These are phyloP conservation scores for Catenaria anguillulae DNA, from an alignment of 371 early-diverging fungal species.

Conservation along the genomic window DNA sequence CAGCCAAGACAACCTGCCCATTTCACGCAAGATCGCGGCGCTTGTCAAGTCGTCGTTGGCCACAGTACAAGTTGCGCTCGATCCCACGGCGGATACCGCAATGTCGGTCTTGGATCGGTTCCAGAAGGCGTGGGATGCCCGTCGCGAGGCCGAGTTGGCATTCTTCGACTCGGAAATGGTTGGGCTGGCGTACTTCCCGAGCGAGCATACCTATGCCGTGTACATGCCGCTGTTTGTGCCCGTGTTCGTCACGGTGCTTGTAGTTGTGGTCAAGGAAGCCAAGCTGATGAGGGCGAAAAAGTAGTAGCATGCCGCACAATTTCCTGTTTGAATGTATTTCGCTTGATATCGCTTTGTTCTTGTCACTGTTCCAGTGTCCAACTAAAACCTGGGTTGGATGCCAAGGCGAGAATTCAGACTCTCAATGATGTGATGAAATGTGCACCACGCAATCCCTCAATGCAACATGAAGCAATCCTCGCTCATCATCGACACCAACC, in stretches of 20 bases:
- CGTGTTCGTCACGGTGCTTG: slow-evolving; percentile 42
- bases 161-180: slow-evolving; percentile 96
- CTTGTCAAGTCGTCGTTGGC: slow-evolving; percentile 9
- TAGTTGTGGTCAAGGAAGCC: slow-evolving; percentile 8
- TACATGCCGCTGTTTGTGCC: slow-evolving; percentile 95
- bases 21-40: slow-evolving; percentile 17
- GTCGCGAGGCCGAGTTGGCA: slow-evolving; percentile 60
- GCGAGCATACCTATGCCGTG: slow-evolving; percentile 90
- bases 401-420: too few species aligned
- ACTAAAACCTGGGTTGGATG: too few species aligned
- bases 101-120: slow-evolving; percentile 12
- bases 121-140: slow-evolving; percentile 30
- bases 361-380: too few species aligned
- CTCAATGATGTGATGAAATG: too few species aligned
- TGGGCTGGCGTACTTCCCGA: slow-evolving; percentile 88
- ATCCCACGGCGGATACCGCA: too few species aligned
- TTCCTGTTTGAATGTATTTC: too few species aligned
- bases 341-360: too few species aligned
- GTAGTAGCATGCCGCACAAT: too few species aligned
- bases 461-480: too few species aligned
- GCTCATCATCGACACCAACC: too few species aligned
- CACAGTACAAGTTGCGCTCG: slow-evolving; percentile 24
- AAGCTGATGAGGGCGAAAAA: too few species aligned
- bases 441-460: too few species aligned
- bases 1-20: slow-evolving; percentile 80